Evolutionary conservation across 2,329 filamentous ascomycete species (phyloP).

Genomic region (Apiospora marii): DNA sequence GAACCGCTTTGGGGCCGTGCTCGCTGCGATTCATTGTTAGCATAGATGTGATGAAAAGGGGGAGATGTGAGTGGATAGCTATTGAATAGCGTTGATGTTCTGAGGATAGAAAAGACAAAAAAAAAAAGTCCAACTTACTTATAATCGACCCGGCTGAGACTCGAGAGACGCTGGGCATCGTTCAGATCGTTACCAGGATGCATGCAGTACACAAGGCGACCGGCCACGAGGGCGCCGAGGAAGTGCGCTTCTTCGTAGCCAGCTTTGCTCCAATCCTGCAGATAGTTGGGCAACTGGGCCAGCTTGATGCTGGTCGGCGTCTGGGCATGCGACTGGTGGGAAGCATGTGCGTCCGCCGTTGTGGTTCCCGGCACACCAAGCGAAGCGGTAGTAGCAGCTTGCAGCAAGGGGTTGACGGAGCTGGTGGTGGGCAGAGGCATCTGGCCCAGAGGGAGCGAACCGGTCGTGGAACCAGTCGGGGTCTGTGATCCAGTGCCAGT

Average conservation of each 20-base stretch:
- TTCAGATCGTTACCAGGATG: conserved; percentile 61
- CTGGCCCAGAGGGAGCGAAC: conserved; percentile 61
- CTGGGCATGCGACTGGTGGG: conserved; percentile 66
- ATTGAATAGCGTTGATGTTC: background rate
- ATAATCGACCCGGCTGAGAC: conserved; percentile 65
- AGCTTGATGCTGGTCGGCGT: conserved; percentile 87
- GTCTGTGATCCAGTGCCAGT: conserved; percentile 91
- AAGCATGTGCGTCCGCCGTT: conserved; percentile 52
- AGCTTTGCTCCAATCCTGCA: conserved; percentile 88
- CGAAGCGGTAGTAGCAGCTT: conserved; percentile 84
- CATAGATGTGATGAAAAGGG: background rate
- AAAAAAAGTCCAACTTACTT: conserved; percentile 57
- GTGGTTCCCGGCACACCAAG: conserved; percentile 51
- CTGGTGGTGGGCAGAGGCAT: conserved; percentile 49
- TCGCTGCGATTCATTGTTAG: conserved; percentile 50
- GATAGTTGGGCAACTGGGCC: conserved; percentile 81
- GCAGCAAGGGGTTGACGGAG: conserved; percentile 85
- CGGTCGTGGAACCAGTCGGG: conserved; percentile 71
- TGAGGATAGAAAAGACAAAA: background rate
- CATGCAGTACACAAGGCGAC: conserved; percentile 65
- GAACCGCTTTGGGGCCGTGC: conserved; percentile 61
- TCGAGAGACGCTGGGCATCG: conserved; percentile 64
- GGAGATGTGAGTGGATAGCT: background rate
- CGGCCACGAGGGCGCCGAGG: conserved; percentile 86
- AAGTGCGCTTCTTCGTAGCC: conserved; percentile 84